Evolutionary conservation across 306 rosid species (phyloP), one percentile per base, ranked within the genome.

Genomic region (Dalbergia oliveri): DNA sequence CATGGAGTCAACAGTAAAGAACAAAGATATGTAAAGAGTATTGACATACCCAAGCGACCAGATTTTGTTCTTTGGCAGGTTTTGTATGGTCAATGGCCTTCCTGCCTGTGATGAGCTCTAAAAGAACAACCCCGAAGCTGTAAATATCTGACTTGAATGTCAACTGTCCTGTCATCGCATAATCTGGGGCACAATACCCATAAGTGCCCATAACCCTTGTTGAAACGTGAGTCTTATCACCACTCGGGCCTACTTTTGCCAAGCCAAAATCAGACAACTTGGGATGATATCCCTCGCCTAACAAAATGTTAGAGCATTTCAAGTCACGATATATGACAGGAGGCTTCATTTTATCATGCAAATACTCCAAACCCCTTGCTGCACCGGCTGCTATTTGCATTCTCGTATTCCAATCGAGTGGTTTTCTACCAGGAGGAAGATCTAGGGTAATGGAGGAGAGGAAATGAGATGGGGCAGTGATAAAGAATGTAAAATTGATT

Each of bases 241-340:
- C 91, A 57, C 80, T 87, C 5, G 97, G 96, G 5, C 94, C 94
- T 6, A 89, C 95, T 91, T 84, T 95, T 26, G 99, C 97, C 84
- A 89, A 81, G 66, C 99, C 97, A 75, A 95, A 95, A 82, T 94
- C 98, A 11, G 98, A 94, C 49, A 94, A 87, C 89, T 94, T 94
- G 1, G 90, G 73, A 56, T 89, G 89, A 83, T 79, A 93, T 60
- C 87, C 99, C 66, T 90, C 92, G 2, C 90, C 94, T 14, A 95
- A 86, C 89, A 95, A 86, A 85, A 95, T 90, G 85, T 93, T 95
- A 9, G 97, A 88, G 84, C 99, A 85, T 84, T 95, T 95, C 67
- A 93, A 75, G 77, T 93, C 99, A 1, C 97, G 93, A 13, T 95
- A 91, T 83, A 95, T 88, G 54, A 90, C 86, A 16, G 90, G 90